phyloP scores from a whole-genome alignment of 2,329 filamentous ascomycete species.

The Trichophyton schoenleinii region DNA sequence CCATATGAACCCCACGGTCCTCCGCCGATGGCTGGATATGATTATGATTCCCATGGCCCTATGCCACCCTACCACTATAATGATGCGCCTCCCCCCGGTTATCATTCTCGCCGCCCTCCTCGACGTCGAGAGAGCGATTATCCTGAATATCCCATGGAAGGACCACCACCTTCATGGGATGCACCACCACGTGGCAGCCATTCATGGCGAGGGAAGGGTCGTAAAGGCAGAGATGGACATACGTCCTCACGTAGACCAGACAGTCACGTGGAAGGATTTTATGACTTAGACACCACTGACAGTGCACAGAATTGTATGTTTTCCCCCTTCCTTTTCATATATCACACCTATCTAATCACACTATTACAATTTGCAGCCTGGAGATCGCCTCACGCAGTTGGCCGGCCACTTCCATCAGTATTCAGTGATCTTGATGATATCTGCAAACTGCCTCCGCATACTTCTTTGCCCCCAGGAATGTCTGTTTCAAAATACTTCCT shows the following conservation, averaged over 20 bases:
- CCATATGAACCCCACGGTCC: conserved; percentile 15
- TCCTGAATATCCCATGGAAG: conserved; percentile 5
- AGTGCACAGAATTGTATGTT: conserved; percentile 13
- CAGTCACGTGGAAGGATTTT: conserved; percentile 3
- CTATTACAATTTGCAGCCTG: conserved; percentile 9
- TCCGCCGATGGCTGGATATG: conserved; percentile 14
- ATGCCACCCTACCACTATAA: conserved; percentile 8
- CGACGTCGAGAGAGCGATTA: conserved; percentile 6
- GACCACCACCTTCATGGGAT: conserved; percentile 8
- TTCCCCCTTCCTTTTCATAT: background rate
- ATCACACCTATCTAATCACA: background rate
- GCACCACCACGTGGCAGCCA: background rate
- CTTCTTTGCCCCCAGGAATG: conserved; percentile 23
- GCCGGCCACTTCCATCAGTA: conserved; percentile 19
- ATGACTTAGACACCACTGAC: conserved; percentile 10
- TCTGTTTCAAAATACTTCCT: conserved; percentile 41
- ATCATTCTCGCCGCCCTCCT: conserved; percentile 9
- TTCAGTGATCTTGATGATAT: conserved; percentile 19
- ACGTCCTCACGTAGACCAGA: background rate
- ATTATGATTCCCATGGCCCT: conserved; percentile 7
- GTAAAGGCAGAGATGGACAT: background rate
- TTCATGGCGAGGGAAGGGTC: background rate
- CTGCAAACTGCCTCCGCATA: conserved; percentile 14
- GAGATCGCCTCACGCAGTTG: conserved; percentile 15
- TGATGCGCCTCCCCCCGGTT: conserved; percentile 10